A percentile compares a stretch with the other conserved stretches of the same genome.
These are phyloP conservation scores for Penicillium silybi DNA, from an alignment of 495 filamentous ascomycete genomes.

Conservation along the genomic window DNA sequence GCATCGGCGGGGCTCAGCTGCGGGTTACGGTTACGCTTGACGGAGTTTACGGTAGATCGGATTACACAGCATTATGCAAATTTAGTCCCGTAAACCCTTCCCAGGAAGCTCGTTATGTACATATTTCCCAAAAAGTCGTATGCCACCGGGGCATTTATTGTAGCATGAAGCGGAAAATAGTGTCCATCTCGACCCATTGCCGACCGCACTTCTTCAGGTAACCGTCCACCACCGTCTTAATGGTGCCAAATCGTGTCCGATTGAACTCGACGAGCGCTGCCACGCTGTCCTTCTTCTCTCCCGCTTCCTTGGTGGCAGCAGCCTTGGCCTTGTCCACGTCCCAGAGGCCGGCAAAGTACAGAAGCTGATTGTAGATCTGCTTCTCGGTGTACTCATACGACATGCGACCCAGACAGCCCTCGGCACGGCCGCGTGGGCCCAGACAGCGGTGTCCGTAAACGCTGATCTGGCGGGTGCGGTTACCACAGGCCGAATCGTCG, in stretches of 20 bases:
- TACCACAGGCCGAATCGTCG: conserved; percentile 81
- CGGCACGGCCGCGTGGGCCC: conserved; percentile 74
- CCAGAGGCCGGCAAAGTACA: conserved; percentile 82
- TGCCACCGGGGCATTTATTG: conserved; percentile 26
- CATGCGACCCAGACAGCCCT: conserved; percentile 86
- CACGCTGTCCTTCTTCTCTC: conserved; percentile 56
- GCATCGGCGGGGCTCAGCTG: background rate
- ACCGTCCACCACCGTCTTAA: conserved; percentile 72
- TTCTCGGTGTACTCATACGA: conserved; percentile 82
- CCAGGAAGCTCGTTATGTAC: conserved; percentile 22
- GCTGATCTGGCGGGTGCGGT: conserved; percentile 83
- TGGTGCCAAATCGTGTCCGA: conserved; percentile 66
- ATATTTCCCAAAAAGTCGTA: conserved; percentile 16
- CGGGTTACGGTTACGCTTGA: no score
- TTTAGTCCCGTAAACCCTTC: conserved; percentile 11
- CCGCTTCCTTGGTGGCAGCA: conserved; percentile 41
- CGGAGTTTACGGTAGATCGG: no score
- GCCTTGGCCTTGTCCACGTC: conserved; percentile 79
- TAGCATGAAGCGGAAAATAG: conserved; percentile 71
- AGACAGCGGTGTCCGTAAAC: conserved; percentile 90
- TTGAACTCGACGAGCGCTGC: conserved; percentile 76
- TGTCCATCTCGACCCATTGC: conserved; percentile 96
- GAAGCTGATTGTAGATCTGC: conserved; percentile 86
- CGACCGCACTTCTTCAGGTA: conserved; percentile 92
- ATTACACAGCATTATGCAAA: conserved; percentile 23